These are phyloP conservation scores for Ophiocordyceps camponoti-saundersi DNA, from an alignment of 2,329 filamentous ascomycete genomes.

Conservation along the genomic window DNA sequence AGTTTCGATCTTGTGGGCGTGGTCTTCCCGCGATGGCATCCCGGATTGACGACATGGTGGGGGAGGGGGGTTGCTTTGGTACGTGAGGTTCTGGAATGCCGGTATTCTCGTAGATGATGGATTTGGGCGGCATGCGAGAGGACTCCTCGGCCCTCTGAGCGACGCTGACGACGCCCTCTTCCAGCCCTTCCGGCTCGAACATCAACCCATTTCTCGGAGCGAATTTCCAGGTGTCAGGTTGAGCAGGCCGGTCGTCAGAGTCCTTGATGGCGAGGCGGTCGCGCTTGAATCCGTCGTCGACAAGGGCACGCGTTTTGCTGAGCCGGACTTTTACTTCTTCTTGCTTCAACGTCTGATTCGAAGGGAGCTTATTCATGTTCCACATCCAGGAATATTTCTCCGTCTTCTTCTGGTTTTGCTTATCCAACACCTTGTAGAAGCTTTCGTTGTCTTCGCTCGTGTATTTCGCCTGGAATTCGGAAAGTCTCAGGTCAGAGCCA, in stretches of 20 bases:
- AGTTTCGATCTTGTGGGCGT: conserved; percentile 44
- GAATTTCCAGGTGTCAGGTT: conserved; percentile 59
- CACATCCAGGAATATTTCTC: conserved; percentile 85
- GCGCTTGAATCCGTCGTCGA: conserved; percentile 39
- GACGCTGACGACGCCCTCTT: conserved; percentile 42
- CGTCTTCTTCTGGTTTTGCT: conserved; percentile 68
- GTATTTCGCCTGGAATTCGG: conserved; percentile 79
- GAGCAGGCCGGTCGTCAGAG: conserved; percentile 54
- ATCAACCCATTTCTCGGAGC: conserved; percentile 71
- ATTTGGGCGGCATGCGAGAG: conserved; percentile 60
- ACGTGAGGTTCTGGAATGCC: conserved; percentile 42
- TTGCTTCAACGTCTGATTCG: conserved; percentile 59
- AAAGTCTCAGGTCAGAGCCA: conserved; percentile 65
- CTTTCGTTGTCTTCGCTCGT: conserved; percentile 97
- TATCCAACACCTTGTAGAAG: conserved; percentile 83
- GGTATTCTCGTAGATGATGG: conserved; percentile 71
- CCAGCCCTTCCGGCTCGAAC: conserved; percentile 56
- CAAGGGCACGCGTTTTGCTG: conserved; percentile 24
- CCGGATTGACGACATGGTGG: conserved; percentile 67
- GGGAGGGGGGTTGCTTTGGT: conserved; percentile 45
- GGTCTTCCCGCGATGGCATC: conserved; percentile 68
- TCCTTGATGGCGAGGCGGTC: conserved; percentile 49
- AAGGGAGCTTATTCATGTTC: conserved; percentile 69
- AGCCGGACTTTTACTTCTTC: conserved; percentile 42
- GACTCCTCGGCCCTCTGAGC: conserved; percentile 50